Conservation (phyloP, 495 filamentous ascomycete genomes). For the Eremomyces bilateralis region DNA sequence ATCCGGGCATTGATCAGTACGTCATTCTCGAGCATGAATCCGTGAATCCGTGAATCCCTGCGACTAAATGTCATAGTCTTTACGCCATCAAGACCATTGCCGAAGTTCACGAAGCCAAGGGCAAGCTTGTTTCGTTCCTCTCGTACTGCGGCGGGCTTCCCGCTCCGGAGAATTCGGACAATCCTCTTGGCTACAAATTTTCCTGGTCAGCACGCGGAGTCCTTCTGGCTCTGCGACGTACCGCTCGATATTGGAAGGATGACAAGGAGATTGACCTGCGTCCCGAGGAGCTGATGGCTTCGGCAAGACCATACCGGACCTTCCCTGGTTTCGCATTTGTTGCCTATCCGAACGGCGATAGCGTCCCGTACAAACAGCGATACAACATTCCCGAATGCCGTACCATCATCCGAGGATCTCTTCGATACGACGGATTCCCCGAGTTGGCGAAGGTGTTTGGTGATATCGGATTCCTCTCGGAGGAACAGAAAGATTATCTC, state of each 20-base stretch:
- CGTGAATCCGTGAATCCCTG: no score
- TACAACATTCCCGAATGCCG: slow-evolving; percentile 80
- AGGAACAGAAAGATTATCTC: slow-evolving; percentile 37
- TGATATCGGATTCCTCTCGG: slow-evolving; percentile 62
- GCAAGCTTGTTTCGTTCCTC: slow-evolving; percentile 65
- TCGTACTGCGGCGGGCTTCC: slow-evolving; percentile 81
- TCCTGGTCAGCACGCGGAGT: slow-evolving; percentile 54
- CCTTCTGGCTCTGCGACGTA: slow-evolving; percentile 64
- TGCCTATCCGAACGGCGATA: slow-evolving; percentile 86
- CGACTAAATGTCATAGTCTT: no score
- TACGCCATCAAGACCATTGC: slow-evolving; percentile 82
- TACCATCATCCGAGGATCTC: slow-evolving; percentile 52
- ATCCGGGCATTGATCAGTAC: slow-evolving; percentile 46
- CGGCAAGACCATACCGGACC: slow-evolving; percentile 78
- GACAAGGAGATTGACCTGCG: slow-evolving; percentile 40
- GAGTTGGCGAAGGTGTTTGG: slow-evolving; percentile 72
- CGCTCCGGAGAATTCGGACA: slow-evolving; percentile 63
- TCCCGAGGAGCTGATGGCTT: slow-evolving; percentile 49
- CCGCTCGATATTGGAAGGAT: slow-evolving; percentile 63
- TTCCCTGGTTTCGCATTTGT: slow-evolving; percentile 77
- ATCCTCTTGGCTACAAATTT: slow-evolving; percentile 95
- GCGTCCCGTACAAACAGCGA: slow-evolving; percentile 60
- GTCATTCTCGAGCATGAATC: no score
- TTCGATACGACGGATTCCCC: slow-evolving; percentile 71
- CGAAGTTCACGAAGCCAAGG: slow-evolving; percentile 60